phyloP scores from a whole-genome alignment of 768 basidiomycete genomes.

The Amanita pallidorosea region DNA sequence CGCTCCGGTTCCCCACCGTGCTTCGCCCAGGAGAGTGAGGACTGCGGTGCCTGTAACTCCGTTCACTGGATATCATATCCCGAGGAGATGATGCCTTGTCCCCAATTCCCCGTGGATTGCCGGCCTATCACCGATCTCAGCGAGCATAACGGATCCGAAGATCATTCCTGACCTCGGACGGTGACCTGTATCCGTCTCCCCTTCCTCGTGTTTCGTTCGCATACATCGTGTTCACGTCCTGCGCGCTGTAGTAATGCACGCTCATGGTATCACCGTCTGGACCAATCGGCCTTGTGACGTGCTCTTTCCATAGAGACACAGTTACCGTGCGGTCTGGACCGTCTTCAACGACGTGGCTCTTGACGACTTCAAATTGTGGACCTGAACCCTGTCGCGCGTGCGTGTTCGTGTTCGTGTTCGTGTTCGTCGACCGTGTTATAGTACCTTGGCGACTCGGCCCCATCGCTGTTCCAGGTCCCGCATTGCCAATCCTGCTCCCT shows the following conservation, averaged over 20 bases:
- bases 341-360: constrained; percentile 31
- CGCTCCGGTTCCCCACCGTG: neutral
- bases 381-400: constrained; percentile 18
- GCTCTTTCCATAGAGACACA: constrained; percentile 47
- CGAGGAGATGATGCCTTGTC: neutral
- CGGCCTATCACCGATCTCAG: neutral
- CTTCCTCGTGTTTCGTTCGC: neutral
- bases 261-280: constrained; percentile 29
- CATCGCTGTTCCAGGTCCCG: neutral
- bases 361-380: constrained; percentile 32
- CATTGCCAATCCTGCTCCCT: neutral
- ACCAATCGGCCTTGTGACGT: constrained; percentile 30
- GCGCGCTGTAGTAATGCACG: constrained; percentile 31
- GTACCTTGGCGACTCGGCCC: constrained; percentile 6
- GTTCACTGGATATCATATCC: neutral
- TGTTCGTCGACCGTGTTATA: neutral
- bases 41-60: neutral
- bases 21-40: neutral
- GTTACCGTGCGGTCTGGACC: constrained; percentile 42
- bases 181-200: neutral
- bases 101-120: neutral
- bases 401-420: neutral
- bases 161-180: neutral
- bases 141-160: neutral
- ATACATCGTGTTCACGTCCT: constrained; percentile 12